phyloP scores from a whole-genome alignment of 306 rosid species.

The Vicia sativa region DNA sequence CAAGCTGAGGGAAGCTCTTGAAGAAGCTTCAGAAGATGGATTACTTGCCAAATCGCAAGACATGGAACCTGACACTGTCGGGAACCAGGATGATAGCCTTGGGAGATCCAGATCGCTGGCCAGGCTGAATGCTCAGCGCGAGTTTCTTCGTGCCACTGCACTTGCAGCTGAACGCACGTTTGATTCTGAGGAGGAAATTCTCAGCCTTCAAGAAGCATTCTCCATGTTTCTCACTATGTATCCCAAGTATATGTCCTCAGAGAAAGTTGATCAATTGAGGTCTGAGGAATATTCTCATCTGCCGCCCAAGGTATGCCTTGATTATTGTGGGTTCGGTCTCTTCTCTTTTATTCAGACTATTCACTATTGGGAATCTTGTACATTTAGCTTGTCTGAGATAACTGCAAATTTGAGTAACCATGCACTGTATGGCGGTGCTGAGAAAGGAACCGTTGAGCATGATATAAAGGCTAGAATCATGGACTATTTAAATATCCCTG shows the following conservation, averaged over 20 bases:
- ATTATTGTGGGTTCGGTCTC: conserved; percentile 95
- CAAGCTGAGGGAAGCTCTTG: conserved; percentile 95
- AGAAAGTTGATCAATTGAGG: conserved; percentile 89
- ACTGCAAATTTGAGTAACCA: conserved; percentile 94
- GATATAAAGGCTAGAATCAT: conserved; percentile 81
- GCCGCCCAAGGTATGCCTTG: conserved; percentile 96
- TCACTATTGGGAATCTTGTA: conserved; percentile 93
- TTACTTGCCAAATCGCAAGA: conserved; percentile 73
- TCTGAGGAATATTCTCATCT: conserved; percentile 80
- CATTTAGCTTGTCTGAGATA: conserved; percentile 95
- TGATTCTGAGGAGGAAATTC: conserved; percentile 70
- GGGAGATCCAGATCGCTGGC: conserved; percentile 88
- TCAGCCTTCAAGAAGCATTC: conserved; percentile 63
- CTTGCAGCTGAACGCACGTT: conserved; percentile 83
- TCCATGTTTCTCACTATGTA: conserved; percentile 89
- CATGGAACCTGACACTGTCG: conserved; percentile 63
- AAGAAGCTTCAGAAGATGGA: conserved; percentile 98
- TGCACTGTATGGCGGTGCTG: conserved; percentile 92
- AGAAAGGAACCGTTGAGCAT: conserved; percentile 84
- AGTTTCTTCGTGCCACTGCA: conserved; percentile 86
- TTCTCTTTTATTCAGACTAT: conserved; percentile 89
- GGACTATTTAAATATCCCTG: conserved; percentile 96
- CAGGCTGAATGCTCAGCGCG: conserved; percentile 85
- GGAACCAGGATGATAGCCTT: conserved; percentile 61
- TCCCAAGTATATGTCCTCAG: conserved; percentile 80